Conservation (phyloP, 106 monocot species). For the Amphibolis antarctica region DNA sequence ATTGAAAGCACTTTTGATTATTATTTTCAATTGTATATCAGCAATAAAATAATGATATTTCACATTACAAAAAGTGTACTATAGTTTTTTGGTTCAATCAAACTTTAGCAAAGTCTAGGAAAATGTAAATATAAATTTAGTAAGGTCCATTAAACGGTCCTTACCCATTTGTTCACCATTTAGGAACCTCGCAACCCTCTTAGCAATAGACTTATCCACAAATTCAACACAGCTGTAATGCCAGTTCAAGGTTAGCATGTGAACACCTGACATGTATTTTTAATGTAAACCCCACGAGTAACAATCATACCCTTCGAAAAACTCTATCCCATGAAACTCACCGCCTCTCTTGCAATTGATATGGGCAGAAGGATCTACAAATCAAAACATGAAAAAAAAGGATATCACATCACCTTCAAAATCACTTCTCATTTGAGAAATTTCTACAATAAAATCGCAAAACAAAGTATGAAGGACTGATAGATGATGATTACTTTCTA, state of each 20-base stretch:
- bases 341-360: constrained; percentile 33
- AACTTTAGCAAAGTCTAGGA: too few relatives aligned
- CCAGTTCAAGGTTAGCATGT: neutral
- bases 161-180: constrained; percentile 93
- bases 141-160: too few relatives aligned
- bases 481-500: constrained; percentile 39
- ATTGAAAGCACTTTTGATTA: too few relatives aligned
- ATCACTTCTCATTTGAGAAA: neutral
- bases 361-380: constrained; percentile 42
- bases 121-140: too few relatives aligned
- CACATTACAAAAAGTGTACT: too few relatives aligned
- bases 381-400: neutral
- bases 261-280: too few relatives aligned
- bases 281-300: neutral
- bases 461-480: neutral
- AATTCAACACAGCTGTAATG: constrained; percentile 80
- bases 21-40: too few relatives aligned
- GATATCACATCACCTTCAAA: neutral
- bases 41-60: too few relatives aligned
- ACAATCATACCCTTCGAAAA: constrained; percentile 72
- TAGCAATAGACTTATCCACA: constrained; percentile 62
- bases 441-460: neutral
- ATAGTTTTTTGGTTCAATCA: too few relatives aligned
- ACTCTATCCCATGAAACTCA: constrained; percentile 45
- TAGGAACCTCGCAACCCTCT: constrained; percentile 66